phyloP scores from a whole-genome alignment of 352 stramenopile species.

The Chloridella minuta region DNA sequence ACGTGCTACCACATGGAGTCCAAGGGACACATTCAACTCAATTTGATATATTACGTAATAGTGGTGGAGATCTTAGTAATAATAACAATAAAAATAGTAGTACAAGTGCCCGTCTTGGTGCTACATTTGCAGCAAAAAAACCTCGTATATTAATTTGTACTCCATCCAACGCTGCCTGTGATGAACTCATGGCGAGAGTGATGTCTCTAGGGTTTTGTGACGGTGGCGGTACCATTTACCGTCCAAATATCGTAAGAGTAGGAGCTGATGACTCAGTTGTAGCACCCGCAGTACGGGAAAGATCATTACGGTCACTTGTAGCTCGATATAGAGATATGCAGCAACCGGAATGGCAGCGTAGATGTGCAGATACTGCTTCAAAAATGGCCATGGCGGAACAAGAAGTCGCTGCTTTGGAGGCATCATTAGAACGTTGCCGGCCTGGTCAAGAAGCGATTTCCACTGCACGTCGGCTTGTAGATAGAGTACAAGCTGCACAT shows the following conservation, averaged over 20 bases:
- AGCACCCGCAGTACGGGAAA: background rate
- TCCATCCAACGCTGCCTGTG: slow-evolving; percentile 64
- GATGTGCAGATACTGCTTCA: no score
- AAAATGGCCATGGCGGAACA: no score
- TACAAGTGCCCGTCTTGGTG: background rate
- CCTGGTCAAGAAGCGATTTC: no score
- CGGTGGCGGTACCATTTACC: slow-evolving; percentile 55
- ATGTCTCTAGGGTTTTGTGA: slow-evolving; percentile 70
- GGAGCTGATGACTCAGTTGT: slow-evolving; percentile 27
- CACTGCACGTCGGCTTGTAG: no score
- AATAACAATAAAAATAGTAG: no score
- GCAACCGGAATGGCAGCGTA: background rate
- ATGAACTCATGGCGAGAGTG: slow-evolving; percentile 79
- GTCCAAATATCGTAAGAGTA: slow-evolving; percentile 63
- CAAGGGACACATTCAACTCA: no score
- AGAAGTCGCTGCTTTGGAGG: no score
- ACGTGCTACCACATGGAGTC: background rate
- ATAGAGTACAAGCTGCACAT: no score
- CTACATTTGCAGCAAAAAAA: slow-evolving; percentile 18
- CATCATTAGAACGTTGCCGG: no score
- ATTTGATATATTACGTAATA: no score
- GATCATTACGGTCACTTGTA: background rate
- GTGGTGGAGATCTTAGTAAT: no score
- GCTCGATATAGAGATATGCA: background rate
- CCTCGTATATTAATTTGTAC: slow-evolving; percentile 32